Evolutionary conservation across 805 yeast species (phyloP), one percentile per base, ranked within the genome.

Genomic region (Ogataea degrootiae): DNA sequence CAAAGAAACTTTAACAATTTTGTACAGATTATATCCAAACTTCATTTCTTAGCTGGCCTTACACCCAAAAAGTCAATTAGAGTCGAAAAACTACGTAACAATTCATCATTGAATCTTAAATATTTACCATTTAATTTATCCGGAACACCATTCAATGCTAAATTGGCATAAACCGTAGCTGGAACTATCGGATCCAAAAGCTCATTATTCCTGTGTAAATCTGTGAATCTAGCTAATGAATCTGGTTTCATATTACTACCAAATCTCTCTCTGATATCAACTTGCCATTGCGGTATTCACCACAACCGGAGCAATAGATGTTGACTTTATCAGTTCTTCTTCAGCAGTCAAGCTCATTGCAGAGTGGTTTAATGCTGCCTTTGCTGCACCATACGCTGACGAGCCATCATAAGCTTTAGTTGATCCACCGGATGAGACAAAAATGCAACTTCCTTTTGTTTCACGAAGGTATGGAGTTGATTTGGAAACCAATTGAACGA

Each of bases 271-370:
- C 98, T 79, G 48, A 92, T 90, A 46, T 80, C 83, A 7, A 54
- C 63, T 68, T 94, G 98, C 4, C 98, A 94, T 92, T 19, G 71
- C 72, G 1, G 99, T 92, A 61, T 88, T 88, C 1, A 94, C 97
- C 1, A 89, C 96, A 4, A 98, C 98, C 0, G 98, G 98, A 0
- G 96, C 97, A 22, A 94, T 75, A 0, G 96, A 73, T 11, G 89
- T 68, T 4, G 85, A 71, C 34, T 69, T 65, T n/a, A 89, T 67
- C 2, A 40, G 14, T 0, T 73, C 69, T 61, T 86, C 90, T 58
- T 90, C 97, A 6, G 68, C 71, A 1, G 87, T 83, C 15, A 92
- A 63, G 12, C 87, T 79, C 41, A 69, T 60, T 6, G 87, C 82
- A 45, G 89, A 75, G 57, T 84, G 90, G 64, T 92, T 90, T 43